A percentile compares a stretch with the other conserved stretches of the same genome.
These are phyloP conservation scores for Brassica hybrid DNA, from an alignment of 441 rosid genomes.

Conservation along the genomic window DNA sequence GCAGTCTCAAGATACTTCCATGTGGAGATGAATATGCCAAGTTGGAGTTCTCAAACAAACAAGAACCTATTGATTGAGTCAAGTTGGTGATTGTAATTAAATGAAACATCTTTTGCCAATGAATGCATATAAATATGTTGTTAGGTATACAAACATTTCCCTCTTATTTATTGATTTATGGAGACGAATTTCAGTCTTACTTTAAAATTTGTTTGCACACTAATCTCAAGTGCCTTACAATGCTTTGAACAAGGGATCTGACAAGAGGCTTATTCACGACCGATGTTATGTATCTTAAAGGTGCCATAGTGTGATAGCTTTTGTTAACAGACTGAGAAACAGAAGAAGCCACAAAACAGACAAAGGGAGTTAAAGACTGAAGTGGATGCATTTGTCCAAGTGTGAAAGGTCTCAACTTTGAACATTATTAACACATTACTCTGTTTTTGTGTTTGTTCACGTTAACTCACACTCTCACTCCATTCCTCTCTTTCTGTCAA, in stretches of 20 bases:
- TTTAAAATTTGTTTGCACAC: background rate
- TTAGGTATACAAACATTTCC: background rate
- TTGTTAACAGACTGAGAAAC: slow-evolving; percentile 29
- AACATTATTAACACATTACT: slow-evolving; percentile 13
- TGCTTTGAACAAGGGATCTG: background rate
- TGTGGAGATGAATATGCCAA: slow-evolving; percentile 37
- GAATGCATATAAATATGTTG: background rate
- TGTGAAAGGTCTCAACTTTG: slow-evolving; percentile 41
- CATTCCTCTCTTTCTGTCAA: slow-evolving; percentile 24
- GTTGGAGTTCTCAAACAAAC: slow-evolving; percentile 31
- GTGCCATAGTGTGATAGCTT: slow-evolving; percentile 22
- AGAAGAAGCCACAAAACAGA: slow-evolving; percentile 18
- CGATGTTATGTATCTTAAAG: background rate
- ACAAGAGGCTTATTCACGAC: slow-evolving; percentile 4
- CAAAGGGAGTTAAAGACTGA: slow-evolving; percentile 25
- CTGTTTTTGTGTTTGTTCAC: slow-evolving; percentile 10
- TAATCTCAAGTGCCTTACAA: background rate
- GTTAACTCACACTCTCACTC: slow-evolving; percentile 27
- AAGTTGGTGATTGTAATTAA: slow-evolving; percentile 40
- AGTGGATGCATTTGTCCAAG: slow-evolving; percentile 35
- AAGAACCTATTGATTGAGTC: slow-evolving; percentile 27
- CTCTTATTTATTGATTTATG: background rate
- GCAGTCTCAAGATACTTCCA: slow-evolving; percentile 11
- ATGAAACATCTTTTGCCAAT: slow-evolving; percentile 27
- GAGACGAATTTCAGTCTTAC: background rate